Evolutionary conservation across 495 filamentous ascomycete species (phyloP).

Genomic region (Chaetomium fimeti): DNA sequence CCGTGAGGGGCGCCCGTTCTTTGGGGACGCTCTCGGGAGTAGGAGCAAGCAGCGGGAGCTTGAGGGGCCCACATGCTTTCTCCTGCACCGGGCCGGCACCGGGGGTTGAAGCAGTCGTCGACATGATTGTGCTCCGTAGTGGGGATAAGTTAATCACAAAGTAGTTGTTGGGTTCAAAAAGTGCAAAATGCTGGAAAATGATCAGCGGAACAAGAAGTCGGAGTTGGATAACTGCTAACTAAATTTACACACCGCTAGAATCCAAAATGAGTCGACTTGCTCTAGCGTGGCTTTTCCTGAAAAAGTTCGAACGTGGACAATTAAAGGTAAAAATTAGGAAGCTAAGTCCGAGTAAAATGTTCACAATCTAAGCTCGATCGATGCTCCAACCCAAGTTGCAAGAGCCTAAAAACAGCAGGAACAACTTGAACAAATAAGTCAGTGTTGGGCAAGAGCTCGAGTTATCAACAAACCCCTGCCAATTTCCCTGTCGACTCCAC

Average conservation of each 20-base stretch:
- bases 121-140: slow-evolving; percentile 28
- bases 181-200: neutral
- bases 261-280: neutral
- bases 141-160: neutral
- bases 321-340: neutral
- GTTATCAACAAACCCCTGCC: neutral
- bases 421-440: neutral
- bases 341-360: neutral
- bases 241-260: slow-evolving; percentile 6
- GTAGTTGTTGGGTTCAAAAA: neutral
- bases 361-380: too few relatives aligned
- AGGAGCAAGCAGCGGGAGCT: slow-evolving; percentile 68
- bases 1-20: slow-evolving; percentile 55
- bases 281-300: neutral
- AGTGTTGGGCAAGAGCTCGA: neutral
- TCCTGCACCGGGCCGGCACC: slow-evolving; percentile 39
- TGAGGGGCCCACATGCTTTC: slow-evolving; percentile 51
- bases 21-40: slow-evolving; percentile 54
- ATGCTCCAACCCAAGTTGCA: neutral
- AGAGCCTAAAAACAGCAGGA: neutral
- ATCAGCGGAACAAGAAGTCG: neutral
- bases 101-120: slow-evolving; percentile 25
- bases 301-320: neutral
- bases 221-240: too few relatives aligned
- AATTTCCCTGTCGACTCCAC: neutral